These are phyloP conservation scores for Chytridium lagenaria DNA, from an alignment of 371 early-diverging fungal genomes.

Conservation along the genomic window DNA sequence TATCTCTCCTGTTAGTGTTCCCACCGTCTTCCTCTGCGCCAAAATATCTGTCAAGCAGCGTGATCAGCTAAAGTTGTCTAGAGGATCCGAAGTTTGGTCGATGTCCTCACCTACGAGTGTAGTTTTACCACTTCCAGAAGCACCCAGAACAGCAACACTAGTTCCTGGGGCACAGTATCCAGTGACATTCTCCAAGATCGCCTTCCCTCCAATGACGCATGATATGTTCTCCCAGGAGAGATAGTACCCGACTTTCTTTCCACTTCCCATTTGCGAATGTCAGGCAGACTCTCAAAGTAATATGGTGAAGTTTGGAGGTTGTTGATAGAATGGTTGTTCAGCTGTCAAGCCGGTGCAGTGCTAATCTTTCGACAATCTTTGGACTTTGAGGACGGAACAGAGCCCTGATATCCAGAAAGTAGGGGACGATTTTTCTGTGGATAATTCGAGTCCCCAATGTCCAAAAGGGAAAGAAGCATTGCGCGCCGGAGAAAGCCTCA, in stretches of 20 bases:
- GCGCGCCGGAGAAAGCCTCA: too few relatives aligned
- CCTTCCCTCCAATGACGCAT: conserved; percentile 29
- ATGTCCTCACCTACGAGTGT: conserved; percentile 40
- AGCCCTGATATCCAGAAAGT: too few relatives aligned
- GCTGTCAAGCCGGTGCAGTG: too few relatives aligned
- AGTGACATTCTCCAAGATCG: conserved; percentile 18
- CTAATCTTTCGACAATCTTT: too few relatives aligned
- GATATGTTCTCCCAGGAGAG: conserved; percentile 34
- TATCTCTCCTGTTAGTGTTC: conserved; percentile 76
- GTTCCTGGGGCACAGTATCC: conserved; percentile 18
- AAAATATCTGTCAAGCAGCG: conserved; percentile 51
- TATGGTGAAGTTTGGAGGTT: neutral
- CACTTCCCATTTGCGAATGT: neutral
- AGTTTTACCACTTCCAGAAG: conserved; percentile 62
- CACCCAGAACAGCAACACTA: conserved; percentile 46
- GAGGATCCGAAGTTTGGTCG: too few relatives aligned
- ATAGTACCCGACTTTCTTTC: conserved; percentile 20
- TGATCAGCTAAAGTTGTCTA: too few relatives aligned
- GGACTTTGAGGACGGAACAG: too few relatives aligned
- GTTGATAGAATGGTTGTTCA: too few relatives aligned
- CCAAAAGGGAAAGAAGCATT: too few relatives aligned
- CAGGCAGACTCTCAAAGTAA: too few relatives aligned
- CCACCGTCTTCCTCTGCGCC: conserved; percentile 67
- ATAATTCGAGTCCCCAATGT: too few relatives aligned
- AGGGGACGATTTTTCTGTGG: too few relatives aligned